phyloP scores from a whole-genome alignment of 1,284 basidiomycete genomes.

The Agaricales sp. region DNA sequence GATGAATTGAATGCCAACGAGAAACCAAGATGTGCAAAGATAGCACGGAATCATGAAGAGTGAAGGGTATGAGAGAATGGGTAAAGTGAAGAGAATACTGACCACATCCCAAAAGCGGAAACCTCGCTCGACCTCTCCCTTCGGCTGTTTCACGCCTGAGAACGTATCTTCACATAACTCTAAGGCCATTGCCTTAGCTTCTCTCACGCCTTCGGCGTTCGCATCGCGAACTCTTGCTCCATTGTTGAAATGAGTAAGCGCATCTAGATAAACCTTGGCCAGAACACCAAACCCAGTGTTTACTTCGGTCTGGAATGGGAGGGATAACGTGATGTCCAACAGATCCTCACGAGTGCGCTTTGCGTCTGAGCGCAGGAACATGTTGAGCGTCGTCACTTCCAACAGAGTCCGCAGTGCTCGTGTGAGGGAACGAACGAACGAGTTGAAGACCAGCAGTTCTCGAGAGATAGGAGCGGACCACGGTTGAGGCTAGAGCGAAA shows the following conservation, averaged over 20 bases:
- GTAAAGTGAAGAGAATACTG: conserved; percentile 27
- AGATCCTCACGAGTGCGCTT: conserved; percentile 82
- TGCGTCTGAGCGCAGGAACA: conserved; percentile 85
- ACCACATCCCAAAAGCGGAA: conserved; percentile 99
- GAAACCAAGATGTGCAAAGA: conserved; percentile 7
- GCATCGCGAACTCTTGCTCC: conserved; percentile 65
- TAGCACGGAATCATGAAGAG: conserved; percentile 11
- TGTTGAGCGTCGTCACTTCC: conserved; percentile 87
- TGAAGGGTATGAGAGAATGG: conserved; percentile 8
- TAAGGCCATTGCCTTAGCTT: conserved; percentile 81
- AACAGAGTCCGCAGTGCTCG: conserved; percentile 84
- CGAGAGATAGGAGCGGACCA: conserved; percentile 95
- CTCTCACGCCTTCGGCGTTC: conserved; percentile 67
- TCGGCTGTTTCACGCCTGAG: conserved; percentile 80
- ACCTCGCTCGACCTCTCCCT: conserved; percentile 84
- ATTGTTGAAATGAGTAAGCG: conserved; percentile 79
- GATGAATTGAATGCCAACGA: neutral
- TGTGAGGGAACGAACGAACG: conserved; percentile 85
- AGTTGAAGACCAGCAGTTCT: conserved; percentile 96
- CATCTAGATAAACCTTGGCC: conserved; percentile 92
- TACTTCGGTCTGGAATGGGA: conserved; percentile 92
- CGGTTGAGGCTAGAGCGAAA: conserved; percentile 48
- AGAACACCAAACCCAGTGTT: conserved; percentile 98
- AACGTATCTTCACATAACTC: conserved; percentile 93
- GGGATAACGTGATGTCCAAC: conserved; percentile 82